Evolutionary conservation across 345 rosid genomes (phyloP).

Genomic region (Trapa bicornis): DNA sequence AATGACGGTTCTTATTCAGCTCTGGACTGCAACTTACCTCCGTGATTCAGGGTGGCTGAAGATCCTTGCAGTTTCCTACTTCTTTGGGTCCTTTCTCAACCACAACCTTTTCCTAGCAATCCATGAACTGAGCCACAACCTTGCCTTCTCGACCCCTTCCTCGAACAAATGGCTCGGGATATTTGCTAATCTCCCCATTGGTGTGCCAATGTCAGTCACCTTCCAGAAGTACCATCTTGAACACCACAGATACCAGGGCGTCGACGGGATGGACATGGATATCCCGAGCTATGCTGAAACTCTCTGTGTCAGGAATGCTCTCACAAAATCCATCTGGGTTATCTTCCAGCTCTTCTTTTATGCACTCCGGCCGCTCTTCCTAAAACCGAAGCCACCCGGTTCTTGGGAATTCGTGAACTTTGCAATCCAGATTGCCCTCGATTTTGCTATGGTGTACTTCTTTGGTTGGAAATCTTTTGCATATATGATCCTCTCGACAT

Average conservation of each 20-base stretch:
- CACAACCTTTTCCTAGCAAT: slow-evolving; percentile 89
- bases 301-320: slow-evolving; percentile 35
- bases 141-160: slow-evolving; percentile 67
- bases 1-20: slow-evolving; percentile 59
- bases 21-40: slow-evolving; percentile 52
- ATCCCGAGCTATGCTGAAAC: slow-evolving; percentile 62
- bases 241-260: slow-evolving; percentile 86
- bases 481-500: slow-evolving; percentile 71
- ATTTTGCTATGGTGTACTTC: slow-evolving; percentile 37
- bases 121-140: slow-evolving; percentile 88
- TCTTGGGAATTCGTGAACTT: slow-evolving; percentile 67
- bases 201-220: slow-evolving; percentile 81
- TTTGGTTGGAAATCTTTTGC: slow-evolving; percentile 66
- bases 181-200: slow-evolving; percentile 78
- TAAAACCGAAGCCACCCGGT: slow-evolving; percentile 83
- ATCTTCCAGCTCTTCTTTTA: slow-evolving; percentile 78
- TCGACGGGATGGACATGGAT: slow-evolving; percentile 76
- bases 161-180: slow-evolving; percentile 82
- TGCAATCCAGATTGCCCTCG: slow-evolving; percentile 38
- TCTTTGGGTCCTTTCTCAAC: slow-evolving; percentile 77
- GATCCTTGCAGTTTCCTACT: slow-evolving; percentile 52
- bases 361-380: slow-evolving; percentile 64
- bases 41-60: slow-evolving; percentile 54
- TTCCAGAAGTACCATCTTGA: slow-evolving; percentile 90
- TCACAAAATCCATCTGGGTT: slow-evolving; percentile 65